These are phyloP conservation scores for Phytophthora pini DNA, from an alignment of 352 stramenopile species.

Conservation along the genomic window DNA sequence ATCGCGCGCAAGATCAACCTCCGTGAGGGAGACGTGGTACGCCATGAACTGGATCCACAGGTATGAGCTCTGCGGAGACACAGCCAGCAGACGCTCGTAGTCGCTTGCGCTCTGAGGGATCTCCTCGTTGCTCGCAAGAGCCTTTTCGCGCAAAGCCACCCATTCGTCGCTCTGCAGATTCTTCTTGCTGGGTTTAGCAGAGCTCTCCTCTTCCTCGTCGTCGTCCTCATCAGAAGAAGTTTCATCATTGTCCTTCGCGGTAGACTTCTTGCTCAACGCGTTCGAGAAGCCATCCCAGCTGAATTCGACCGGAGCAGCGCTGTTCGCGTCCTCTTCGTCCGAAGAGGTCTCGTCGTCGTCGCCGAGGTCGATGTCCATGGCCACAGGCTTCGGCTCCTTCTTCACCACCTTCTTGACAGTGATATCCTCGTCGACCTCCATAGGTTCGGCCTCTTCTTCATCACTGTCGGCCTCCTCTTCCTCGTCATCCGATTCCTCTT, in stretches of 20 bases:
- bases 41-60: slow-evolving; percentile 99
- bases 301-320: slow-evolving; percentile 67
- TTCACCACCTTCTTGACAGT: slow-evolving; percentile 38
- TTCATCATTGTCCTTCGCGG: slow-evolving; percentile 51
- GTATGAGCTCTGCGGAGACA: slow-evolving; percentile 95
- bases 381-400: slow-evolving; percentile 47
- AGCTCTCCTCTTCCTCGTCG: slow-evolving; percentile 59
- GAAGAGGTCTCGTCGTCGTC: slow-evolving; percentile 67
- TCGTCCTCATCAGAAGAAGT: slow-evolving; percentile 66
- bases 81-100: slow-evolving; percentile 95
- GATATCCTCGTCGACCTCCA: slow-evolving; percentile 61
- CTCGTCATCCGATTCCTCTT: slow-evolving; percentile 83
- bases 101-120: slow-evolving; percentile 93
- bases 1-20: slow-evolving; percentile 92
- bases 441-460: slow-evolving; percentile 49
- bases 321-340: slow-evolving; percentile 58
- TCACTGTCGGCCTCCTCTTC: slow-evolving; percentile 67
- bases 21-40: slow-evolving; percentile 95
- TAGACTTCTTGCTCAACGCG: slow-evolving; percentile 58
- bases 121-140: slow-evolving; percentile 92
- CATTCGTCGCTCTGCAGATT: slow-evolving; percentile 94
- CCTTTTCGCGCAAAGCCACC: slow-evolving; percentile 93
- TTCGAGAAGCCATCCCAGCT: slow-evolving; percentile 88
- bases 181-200: slow-evolving; percentile 89
- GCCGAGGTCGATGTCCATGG: slow-evolving; percentile 51